Conservation (phyloP, 306 rosid species). For the Vachellia collinsii region DNA sequence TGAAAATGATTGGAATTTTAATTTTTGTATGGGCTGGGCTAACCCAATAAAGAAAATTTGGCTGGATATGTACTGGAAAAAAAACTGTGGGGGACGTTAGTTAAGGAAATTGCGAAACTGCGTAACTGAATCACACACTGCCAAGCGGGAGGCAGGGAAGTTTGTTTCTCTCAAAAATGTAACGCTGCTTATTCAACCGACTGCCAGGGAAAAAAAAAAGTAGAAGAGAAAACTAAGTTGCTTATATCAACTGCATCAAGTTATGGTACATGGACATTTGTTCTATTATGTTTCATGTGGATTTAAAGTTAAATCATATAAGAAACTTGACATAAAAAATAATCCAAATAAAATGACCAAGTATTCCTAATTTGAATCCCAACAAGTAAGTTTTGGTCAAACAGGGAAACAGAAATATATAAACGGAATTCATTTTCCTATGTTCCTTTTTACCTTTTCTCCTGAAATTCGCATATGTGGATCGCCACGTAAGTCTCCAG, state of each 20-base stretch:
- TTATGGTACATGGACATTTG: no score
- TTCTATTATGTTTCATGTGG: no score
- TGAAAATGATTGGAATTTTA: neutral
- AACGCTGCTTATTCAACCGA: neutral
- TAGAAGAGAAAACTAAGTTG: no score
- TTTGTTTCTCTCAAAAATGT: neutral
- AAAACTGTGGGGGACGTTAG: neutral
- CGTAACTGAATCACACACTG: neutral
- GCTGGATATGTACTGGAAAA: no score
- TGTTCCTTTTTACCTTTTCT: neutral
- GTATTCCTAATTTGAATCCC: no score
- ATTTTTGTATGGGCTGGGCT: neutral
- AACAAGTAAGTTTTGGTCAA: no score
- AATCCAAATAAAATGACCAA: no score
- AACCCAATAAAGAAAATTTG: neutral
- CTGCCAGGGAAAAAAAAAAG: neutral
- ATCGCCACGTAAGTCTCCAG: neutral
- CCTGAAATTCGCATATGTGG: neutral
- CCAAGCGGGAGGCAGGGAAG: neutral
- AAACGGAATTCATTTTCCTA: no score
- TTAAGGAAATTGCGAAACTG: neutral
- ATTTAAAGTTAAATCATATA: no score
- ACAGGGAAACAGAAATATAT: no score
- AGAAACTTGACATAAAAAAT: no score
- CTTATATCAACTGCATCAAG: no score